These are phyloP conservation scores for Hippophae rhamnoides DNA, from an alignment of 306 rosid species.

Conservation along the genomic window DNA sequence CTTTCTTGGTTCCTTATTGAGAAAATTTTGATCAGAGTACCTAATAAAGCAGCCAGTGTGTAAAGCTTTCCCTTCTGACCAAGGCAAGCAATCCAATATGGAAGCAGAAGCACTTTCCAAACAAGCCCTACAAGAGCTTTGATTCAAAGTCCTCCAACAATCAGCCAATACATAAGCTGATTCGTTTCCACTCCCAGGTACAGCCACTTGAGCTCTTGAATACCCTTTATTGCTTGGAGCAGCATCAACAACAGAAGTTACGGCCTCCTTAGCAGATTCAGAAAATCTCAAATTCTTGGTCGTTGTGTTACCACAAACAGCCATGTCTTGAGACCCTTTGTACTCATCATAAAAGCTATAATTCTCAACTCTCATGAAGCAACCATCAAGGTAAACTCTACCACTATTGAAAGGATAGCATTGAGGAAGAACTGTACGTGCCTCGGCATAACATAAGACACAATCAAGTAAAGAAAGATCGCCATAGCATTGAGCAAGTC, in stretches of 20 bases:
- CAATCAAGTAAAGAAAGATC: constrained; percentile 81
- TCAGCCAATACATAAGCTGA: constrained; percentile 62
- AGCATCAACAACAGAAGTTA: constrained; percentile 33
- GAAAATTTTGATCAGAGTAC: constrained; percentile 68
- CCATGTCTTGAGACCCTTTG: constrained; percentile 40
- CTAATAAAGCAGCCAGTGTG: constrained; percentile 90
- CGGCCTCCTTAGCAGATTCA: constrained; percentile 40
- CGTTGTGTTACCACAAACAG: constrained; percentile 51
- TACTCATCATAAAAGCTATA: constrained; percentile 62
- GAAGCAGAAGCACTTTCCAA: constrained; percentile 63
- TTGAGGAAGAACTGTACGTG: constrained; percentile 70
- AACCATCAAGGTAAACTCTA: constrained; percentile 76
- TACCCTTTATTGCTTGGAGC: constrained; percentile 46
- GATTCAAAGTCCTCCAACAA: constrained; percentile 72
- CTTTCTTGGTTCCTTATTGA: constrained; percentile 40
- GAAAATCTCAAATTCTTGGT: constrained; percentile 32
- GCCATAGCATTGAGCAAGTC: constrained; percentile 88
- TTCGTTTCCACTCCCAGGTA: constrained; percentile 31
- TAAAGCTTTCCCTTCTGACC: constrained; percentile 70
- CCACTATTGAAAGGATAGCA: constrained; percentile 67
- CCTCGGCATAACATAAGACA: constrained; percentile 71
- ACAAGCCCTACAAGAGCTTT: constrained; percentile 61
- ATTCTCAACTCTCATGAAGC: constrained; percentile 86
- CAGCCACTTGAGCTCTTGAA: constrained; percentile 33
- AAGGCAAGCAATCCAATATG: constrained; percentile 59